phyloP scores from a whole-genome alignment of 805 yeast species.

The Phaffomyces thermotolerans region DNA sequence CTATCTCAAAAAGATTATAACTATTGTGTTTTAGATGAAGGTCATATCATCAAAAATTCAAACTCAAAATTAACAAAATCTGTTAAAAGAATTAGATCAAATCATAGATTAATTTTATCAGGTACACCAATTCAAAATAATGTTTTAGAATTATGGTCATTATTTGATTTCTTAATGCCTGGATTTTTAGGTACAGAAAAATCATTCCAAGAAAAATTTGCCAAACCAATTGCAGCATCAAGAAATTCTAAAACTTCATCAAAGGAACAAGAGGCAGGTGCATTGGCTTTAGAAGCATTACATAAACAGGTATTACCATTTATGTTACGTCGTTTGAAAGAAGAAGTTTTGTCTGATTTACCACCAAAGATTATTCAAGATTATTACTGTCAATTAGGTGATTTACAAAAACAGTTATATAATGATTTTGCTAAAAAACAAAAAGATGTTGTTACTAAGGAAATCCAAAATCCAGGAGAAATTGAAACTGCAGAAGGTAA shows the following conservation, averaged over 20 bases:
- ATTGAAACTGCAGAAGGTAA: slow-evolving; percentile 53
- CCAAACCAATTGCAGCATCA: slow-evolving; percentile 96
- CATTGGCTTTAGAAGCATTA: slow-evolving; percentile 87
- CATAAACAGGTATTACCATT: slow-evolving; percentile 97
- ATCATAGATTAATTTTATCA: slow-evolving; percentile 83
- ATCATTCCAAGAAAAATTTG: slow-evolving; percentile 87
- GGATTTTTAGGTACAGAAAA: slow-evolving; percentile 96
- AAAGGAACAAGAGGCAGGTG: slow-evolving; percentile 95
- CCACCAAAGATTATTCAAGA: slow-evolving; percentile 99
- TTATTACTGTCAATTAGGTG: slow-evolving; percentile 93
- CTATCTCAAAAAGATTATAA: slow-evolving; percentile 63
- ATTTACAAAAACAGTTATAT: slow-evolving; percentile 79
- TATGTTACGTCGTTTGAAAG: slow-evolving; percentile 91
- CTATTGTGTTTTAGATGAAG: slow-evolving; percentile 95
- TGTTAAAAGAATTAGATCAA: slow-evolving; percentile 75
- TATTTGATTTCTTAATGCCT: slow-evolving; percentile 97
- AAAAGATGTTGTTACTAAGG: slow-evolving; percentile 60
- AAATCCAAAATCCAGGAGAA: slow-evolving; percentile 41
- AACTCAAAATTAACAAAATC: slow-evolving; percentile 82
- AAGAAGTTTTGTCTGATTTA: slow-evolving; percentile 88
- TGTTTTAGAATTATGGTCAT: slow-evolving; percentile 93
- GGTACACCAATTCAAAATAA: slow-evolving; percentile 99
- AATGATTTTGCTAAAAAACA: slow-evolving; percentile 86
- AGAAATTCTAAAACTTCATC: slow-evolving; percentile 82
- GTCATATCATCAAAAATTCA: slow-evolving; percentile 93